Evolutionary conservation across 305 asterid species (phyloP), one percentile per base, ranked within the genome.

Genomic region (Fraxinus xanthoxyloides): DNA sequence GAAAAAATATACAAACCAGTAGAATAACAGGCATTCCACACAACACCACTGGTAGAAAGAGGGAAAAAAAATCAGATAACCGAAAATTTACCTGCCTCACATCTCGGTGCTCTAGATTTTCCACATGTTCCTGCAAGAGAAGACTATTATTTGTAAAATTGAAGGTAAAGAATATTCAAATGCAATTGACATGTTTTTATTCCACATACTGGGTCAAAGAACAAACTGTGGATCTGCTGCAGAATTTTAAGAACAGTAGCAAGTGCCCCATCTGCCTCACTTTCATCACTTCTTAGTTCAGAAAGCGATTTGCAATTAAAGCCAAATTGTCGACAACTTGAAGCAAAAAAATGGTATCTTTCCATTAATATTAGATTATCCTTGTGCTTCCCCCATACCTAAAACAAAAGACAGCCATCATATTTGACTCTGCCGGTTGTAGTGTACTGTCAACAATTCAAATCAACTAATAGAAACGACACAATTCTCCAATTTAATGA

Each of bases 321-420:
- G 75, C 97, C 95, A 77, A 95, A 92, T 75, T 92, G 91, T 85
- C 89, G 90, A 87, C 96, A 90, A 83, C 97, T 95, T 24, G 99
- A 95, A 82, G 95, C 93, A 79, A 95, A 95, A 81, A 89, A 95
- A 87, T 92, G 98, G 83, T 95, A 95, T 82, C 98, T 87, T 77
- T 94, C 99, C 97, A 95, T 93, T 82, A 93, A 78, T 87, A 95
- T 93, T 77, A 95, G 80, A 80, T 94, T 95, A 3, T 93, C 98
- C 88, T 79, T 90, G 35, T 95, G 95, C 86, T 93, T 90, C 77
- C 81, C 88, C 98, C 98, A 94, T 26, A 95, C 99, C 99, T 94
- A 65, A 81, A 72, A 74, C 21, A 76, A n/a, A 73, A 3, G 36
- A 79, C 38, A 3, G 31, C 30, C 59, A 48, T 75, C 48, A 75